phyloP scores from a whole-genome alignment of 345 rosid genomes.

The Carallia brachiata region DNA sequence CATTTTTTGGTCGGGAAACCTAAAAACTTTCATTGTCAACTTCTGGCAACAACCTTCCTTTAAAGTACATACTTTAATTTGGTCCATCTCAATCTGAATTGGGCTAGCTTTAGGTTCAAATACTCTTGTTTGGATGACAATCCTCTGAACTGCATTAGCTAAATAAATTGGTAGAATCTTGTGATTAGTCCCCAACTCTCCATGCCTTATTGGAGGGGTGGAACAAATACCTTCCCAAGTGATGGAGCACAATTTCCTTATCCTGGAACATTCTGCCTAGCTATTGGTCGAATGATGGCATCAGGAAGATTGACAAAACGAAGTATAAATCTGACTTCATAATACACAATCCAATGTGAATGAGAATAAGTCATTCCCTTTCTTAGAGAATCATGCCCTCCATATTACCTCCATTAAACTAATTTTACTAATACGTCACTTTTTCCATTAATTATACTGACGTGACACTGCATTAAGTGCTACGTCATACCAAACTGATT shows the following conservation, averaged over 20 bases:
- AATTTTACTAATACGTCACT: too few species aligned
- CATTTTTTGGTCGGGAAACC: background rate
- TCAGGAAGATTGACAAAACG: conserved; percentile 18
- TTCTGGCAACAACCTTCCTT: conserved; percentile 11
- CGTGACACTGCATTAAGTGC: too few species aligned
- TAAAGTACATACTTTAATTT: conserved; percentile 10
- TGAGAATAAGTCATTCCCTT: too few species aligned
- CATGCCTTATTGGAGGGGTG: conserved; percentile 26
- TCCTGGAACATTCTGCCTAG: conserved; percentile 20
- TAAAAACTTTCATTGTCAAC: background rate
- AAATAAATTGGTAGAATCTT: conserved; percentile 10
- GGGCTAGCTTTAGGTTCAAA: conserved; percentile 1
- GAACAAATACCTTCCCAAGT: conserved; percentile 22
- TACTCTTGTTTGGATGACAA: conserved; percentile 23
- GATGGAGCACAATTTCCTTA: conserved; percentile 22
- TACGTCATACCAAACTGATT: too few species aligned
- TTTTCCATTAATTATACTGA: too few species aligned
- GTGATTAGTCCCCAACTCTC: conserved; percentile 27
- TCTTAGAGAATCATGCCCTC: too few species aligned
- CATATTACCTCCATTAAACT: too few species aligned
- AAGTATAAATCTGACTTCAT: conserved; percentile 22
- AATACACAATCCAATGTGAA: background rate
- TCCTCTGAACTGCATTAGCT: conserved; percentile 15
- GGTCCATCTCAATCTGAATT: conserved; percentile 4
- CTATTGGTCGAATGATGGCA: conserved; percentile 17